Evolutionary conservation across 176 grass and related monocot species (phyloP).

Genomic region (Eremochloa ophiuroides): DNA sequence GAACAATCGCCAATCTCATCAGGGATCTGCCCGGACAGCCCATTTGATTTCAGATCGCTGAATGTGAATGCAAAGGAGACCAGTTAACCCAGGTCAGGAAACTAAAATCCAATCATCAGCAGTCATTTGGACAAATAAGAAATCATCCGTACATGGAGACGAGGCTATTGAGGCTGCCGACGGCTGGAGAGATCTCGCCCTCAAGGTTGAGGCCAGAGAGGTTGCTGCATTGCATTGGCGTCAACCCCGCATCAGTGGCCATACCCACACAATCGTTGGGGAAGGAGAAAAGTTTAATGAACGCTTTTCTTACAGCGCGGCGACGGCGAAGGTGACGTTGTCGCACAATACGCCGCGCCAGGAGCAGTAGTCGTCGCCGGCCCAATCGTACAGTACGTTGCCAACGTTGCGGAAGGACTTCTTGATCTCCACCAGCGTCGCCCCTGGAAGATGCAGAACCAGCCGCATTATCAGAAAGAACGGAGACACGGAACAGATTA

Average conservation of each 20-base stretch:
- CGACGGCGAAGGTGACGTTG: slow-evolving; percentile 84
- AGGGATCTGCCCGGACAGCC: slow-evolving; percentile 80
- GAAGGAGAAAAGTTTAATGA: background rate
- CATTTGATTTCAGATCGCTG: slow-evolving; percentile 84
- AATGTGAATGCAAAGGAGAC: background rate
- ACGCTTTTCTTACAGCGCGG: slow-evolving; percentile 66
- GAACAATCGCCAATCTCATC: slow-evolving; percentile 97
- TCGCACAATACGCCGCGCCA: slow-evolving; percentile 95
- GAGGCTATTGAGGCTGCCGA: slow-evolving; percentile 75
- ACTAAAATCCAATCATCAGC: background rate
- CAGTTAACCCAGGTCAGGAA: background rate
- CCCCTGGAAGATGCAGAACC: slow-evolving; percentile 40
- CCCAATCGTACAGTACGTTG: slow-evolving; percentile 92
- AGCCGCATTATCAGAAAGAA: slow-evolving; percentile 4
- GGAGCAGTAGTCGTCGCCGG: slow-evolving; percentile 59
- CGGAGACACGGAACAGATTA: background rate
- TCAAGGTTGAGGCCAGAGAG: slow-evolving; percentile 82
- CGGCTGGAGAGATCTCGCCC: slow-evolving; percentile 86
- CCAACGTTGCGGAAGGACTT: slow-evolving; percentile 96
- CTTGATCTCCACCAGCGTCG: slow-evolving; percentile 82
- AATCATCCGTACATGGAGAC: slow-evolving; percentile 54
- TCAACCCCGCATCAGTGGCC: slow-evolving; percentile 3
- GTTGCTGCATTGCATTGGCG: slow-evolving; percentile 60
- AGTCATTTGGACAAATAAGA: background rate
- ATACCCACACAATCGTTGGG: background rate